Evolutionary conservation across 2,329 filamentous ascomycete species (phyloP), one percentile per base, ranked within the genome.

Genomic region (Alternaria consortialis): DNA sequence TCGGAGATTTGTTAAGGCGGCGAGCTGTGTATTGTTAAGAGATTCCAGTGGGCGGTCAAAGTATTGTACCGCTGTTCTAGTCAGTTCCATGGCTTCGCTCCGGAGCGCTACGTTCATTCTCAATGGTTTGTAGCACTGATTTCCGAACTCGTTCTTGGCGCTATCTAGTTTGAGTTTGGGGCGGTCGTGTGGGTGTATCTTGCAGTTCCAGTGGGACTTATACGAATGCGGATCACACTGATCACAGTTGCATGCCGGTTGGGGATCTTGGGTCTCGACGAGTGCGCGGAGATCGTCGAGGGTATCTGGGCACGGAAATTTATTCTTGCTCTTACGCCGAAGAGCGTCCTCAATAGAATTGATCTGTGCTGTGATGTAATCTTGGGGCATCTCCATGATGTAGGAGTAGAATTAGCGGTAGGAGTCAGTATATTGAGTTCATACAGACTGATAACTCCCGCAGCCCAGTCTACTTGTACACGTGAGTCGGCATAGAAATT

Each of bases 71-170:
- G 48, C 25, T 25, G 15, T 29, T 36, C 48, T 36, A 20, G 48
- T 29, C 32, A 52, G n/a, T 27, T n/a, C n/a, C 48, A 39, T 52
- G 8, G 48, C 32, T 39, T 39, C 32, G 20, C 23, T 15, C n/a
- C 36, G 32, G 20, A 52, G 34, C n/a, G 6, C 12, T 20, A 36
- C 11, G 25, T 32, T 36, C 15, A 52, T 36, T 20, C n/a, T 52
- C 13, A 52, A 20, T 7, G 36, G 34, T 32, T 52, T 25, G 23
- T 39, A 29, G 48, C 32, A 27, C n/a, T 52, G 15, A 29, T 39
- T 37, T 5, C 34, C 48, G 34, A 52, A 52, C 29, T 62, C 55
- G 7, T 62, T 54, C 40, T 55, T 39, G n/a, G 39, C 39, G 27
- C 50, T 52, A 25, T 62, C 56, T 27, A 54, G 51, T 20, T 39